These are phyloP conservation scores for Crithidia fasciculata DNA, from an alignment of 208 protist species.

Conservation along the genomic window DNA sequence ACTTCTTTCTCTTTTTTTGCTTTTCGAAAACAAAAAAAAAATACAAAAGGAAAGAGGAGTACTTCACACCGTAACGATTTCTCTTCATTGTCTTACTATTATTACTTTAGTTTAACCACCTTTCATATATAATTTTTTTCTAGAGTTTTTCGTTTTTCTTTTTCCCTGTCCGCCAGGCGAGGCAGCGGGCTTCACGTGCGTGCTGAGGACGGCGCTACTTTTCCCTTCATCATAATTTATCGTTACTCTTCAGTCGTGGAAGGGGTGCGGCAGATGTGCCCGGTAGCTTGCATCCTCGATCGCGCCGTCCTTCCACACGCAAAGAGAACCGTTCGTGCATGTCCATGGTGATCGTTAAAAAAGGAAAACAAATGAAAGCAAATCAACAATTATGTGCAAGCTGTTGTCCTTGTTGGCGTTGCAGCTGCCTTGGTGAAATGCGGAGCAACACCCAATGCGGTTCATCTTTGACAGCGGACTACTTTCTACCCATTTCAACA, in stretches of 20 bases:
- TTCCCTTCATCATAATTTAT: neutral
- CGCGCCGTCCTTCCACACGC: constrained; percentile 13
- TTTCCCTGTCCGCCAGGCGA: constrained; percentile 15
- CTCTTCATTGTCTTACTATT: neutral
- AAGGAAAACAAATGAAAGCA: neutral
- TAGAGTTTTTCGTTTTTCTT: constrained; percentile 18
- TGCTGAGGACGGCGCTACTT: neutral
- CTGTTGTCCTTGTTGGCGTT: too few relatives aligned
- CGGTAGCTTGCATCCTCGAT: too few relatives aligned
- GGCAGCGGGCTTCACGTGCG: constrained; percentile 16
- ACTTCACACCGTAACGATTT: neutral
- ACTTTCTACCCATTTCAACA: too few relatives aligned
- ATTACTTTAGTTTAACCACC: neutral
- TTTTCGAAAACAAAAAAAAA: neutral
- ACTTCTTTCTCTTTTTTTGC: constrained; percentile 1
- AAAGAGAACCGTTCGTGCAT: neutral
- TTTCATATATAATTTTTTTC: constrained; percentile 12
- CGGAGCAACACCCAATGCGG: too few relatives aligned
- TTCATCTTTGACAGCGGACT: too few relatives aligned
- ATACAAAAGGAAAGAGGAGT: neutral
- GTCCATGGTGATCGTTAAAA: neutral
- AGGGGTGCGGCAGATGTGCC: too few relatives aligned
- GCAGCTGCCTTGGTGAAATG: too few relatives aligned
- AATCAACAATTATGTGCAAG: too few relatives aligned
- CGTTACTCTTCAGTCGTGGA: neutral